Evolutionary conservation across 148 eudicot species (phyloP).

Genomic region (Nyssa sinensis): DNA sequence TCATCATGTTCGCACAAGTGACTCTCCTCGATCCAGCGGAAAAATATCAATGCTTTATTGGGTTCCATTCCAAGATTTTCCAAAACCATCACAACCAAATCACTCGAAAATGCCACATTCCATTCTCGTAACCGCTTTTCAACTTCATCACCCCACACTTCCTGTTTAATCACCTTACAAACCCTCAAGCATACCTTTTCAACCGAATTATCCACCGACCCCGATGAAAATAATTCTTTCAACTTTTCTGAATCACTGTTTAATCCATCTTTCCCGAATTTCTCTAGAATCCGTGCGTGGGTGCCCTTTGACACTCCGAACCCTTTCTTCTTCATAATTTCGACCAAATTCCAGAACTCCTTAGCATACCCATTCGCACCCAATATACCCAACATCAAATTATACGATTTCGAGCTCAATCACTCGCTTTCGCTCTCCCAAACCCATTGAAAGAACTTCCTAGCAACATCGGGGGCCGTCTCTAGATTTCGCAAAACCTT

Average conservation of each 20-base stretch:
- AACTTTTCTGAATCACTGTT: conserved; percentile 50
- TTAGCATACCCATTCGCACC: conserved; percentile 53
- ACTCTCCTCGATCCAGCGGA: conserved; percentile 75
- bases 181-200: conserved; percentile 35
- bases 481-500: conserved; percentile 34
- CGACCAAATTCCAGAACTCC: conserved; percentile 77
- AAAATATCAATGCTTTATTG: conserved; percentile 64
- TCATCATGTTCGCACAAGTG: conserved; percentile 57
- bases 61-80: conserved; percentile 49
- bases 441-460: conserved; percentile 61
- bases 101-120: conserved; percentile 34
- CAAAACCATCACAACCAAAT: conserved; percentile 59
- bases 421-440: conserved; percentile 32
- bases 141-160: conserved; percentile 68
- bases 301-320: conserved; percentile 61
- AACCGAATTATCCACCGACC: conserved; percentile 24
- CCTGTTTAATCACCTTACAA: conserved; percentile 38
- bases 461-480: conserved; percentile 33
- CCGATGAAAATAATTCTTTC: conserved; percentile 44
- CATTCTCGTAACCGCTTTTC: conserved; percentile 51
- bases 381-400: conserved; percentile 59
- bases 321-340: conserved; percentile 61
- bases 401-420: conserved; percentile 70
- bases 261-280: conserved; percentile 54
- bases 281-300: conserved; percentile 33